These are phyloP conservation scores for Cantharellus cinnabarinus DNA, from an alignment of 768 basidiomycete species.

Conservation along the genomic window DNA sequence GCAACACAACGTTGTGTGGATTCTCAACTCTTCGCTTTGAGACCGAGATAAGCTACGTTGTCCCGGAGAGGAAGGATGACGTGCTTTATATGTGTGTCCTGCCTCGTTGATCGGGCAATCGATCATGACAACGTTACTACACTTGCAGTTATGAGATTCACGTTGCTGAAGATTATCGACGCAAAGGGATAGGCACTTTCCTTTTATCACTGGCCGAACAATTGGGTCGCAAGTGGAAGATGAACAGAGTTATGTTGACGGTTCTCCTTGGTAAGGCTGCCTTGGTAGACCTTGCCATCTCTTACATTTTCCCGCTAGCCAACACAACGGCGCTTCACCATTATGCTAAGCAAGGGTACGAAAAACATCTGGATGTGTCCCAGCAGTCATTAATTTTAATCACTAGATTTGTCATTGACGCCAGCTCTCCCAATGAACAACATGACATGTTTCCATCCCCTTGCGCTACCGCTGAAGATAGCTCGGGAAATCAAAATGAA, in stretches of 20 bases:
- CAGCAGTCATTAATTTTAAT: too few relatives aligned
- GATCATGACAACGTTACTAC: neutral
- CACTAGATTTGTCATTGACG: too few relatives aligned
- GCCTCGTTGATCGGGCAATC: neutral
- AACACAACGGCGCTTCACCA: too few relatives aligned
- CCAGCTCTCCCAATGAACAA: too few relatives aligned
- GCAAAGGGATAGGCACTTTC: conserved; percentile 7
- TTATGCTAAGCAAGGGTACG: too few relatives aligned
- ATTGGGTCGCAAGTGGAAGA: conserved; percentile 8
- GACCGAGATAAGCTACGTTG: conserved; percentile 9
- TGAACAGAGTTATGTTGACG: conserved; percentile 15
- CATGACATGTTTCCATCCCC: neutral
- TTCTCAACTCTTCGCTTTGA: conserved; percentile 15
- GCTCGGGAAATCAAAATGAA: neutral
- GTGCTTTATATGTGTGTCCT: conserved; percentile 13
- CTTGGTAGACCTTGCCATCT: too few relatives aligned
- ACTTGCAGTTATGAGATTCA: conserved; percentile 14
- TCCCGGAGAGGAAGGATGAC: conserved; percentile 4
- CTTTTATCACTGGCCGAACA: conserved; percentile 10
- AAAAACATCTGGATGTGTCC: too few relatives aligned
- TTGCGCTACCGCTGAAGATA: neutral
- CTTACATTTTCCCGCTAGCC: too few relatives aligned
- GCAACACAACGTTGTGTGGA: neutral
- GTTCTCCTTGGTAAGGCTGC: conserved; percentile 11
- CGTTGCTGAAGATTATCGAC: neutral